Evolutionary conservation across 1,284 basidiomycete species (phyloP).

Genomic region (Puccinia coronata): DNA sequence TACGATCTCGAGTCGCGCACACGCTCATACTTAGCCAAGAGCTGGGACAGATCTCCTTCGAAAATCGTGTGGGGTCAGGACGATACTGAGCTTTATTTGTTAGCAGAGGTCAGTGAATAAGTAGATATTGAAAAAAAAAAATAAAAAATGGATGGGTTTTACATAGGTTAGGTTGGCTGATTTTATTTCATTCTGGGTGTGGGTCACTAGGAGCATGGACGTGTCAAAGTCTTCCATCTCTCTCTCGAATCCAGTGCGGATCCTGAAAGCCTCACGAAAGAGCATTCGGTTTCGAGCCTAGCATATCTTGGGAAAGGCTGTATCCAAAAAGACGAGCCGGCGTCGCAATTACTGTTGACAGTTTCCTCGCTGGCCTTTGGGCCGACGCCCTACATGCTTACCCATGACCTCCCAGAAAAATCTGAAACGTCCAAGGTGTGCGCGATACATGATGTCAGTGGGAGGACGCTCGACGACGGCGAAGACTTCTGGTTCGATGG

Average conservation of each 20-base stretch:
- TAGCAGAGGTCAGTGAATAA: slow-evolving; percentile 47
- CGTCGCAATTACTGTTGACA: slow-evolving; percentile 27
- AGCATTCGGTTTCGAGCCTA: slow-evolving; percentile 7
- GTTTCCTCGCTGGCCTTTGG: slow-evolving; percentile 8
- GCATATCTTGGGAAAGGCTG: slow-evolving; percentile 2
- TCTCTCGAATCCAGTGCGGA: neutral
- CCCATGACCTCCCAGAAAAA: neutral
- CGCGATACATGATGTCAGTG: neutral
- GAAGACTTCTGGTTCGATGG: slow-evolving; percentile 42
- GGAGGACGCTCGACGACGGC: slow-evolving; percentile 9
- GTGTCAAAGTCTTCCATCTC: slow-evolving; percentile 37
- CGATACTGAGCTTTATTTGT: slow-evolving; percentile 37
- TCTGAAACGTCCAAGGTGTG: neutral
- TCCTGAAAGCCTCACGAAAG: slow-evolving; percentile 12
- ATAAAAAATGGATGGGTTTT: neutral
- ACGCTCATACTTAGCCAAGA: slow-evolving; percentile 33
- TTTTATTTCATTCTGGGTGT: neutral
- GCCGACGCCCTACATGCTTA: neutral
- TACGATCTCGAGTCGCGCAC: slow-evolving; percentile 42
- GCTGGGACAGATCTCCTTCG: slow-evolving; percentile 54
- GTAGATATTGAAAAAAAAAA: neutral
- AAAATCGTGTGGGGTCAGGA: slow-evolving; percentile 45
- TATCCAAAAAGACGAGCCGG: neutral
- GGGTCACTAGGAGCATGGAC: slow-evolving; percentile 43
- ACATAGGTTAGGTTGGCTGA: no score